Evolutionary conservation across 73 alveolate genomes (phyloP).

Genomic region (Paramecium tetraurelia): DNA sequence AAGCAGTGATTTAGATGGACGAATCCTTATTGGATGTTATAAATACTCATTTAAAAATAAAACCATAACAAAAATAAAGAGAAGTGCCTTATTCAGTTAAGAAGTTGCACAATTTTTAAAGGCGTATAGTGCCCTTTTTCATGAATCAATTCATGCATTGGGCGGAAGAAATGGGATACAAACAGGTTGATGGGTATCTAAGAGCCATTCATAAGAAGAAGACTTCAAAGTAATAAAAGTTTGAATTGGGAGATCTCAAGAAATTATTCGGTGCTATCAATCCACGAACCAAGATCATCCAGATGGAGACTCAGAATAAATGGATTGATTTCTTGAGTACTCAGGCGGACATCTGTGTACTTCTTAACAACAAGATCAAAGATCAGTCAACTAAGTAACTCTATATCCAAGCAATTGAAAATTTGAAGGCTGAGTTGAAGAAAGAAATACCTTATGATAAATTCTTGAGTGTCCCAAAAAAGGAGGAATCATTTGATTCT

Average conservation of each 20-base stretch:
- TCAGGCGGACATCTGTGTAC: constrained; percentile 28
- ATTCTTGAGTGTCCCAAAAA: neutral
- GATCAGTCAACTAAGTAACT: neutral
- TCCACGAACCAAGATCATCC: constrained; percentile 13
- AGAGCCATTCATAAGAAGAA: constrained; percentile 36
- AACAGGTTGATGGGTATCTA: constrained; percentile 27
- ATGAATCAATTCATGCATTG: constrained; percentile 55
- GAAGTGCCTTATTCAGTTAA: neutral
- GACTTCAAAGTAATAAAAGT: constrained; percentile 30
- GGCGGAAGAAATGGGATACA: constrained; percentile 45
- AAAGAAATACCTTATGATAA: constrained; percentile 29
- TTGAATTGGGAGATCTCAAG: constrained; percentile 47
- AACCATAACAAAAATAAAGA: neutral
- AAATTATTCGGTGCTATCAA: constrained; percentile 29
- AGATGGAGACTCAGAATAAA: neutral
- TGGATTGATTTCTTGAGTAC: constrained; percentile 11
- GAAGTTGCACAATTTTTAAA: constrained; percentile 27
- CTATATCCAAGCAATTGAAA: neutral
- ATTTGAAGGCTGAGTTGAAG: neutral
- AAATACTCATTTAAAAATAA: neutral
- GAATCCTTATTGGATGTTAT: neutral
- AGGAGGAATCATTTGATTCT: neutral
- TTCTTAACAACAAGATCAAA: constrained; percentile 10
- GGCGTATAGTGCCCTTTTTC: constrained; percentile 35
- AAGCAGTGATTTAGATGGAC: neutral